Evolutionary conservation across 306 rosid genomes (phyloP).

Genomic region (Medicago lupulina): DNA sequence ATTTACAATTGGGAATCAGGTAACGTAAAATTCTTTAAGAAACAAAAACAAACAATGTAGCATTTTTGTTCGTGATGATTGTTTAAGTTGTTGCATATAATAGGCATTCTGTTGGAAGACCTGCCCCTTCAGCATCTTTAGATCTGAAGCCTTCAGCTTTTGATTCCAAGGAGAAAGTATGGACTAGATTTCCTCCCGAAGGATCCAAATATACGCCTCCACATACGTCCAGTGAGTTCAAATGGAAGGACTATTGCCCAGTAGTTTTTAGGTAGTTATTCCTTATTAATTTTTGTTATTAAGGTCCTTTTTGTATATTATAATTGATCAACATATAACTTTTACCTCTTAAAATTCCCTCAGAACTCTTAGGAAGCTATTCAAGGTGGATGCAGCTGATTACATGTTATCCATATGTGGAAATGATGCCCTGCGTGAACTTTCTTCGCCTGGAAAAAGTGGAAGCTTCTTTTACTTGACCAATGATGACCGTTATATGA

Average conservation of each 20-base stretch:
- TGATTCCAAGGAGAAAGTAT: slow-evolving; percentile 84
- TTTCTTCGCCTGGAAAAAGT: slow-evolving; percentile 87
- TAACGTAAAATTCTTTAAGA: not conserved
- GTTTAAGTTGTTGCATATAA: not conserved
- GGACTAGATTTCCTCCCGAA: slow-evolving; percentile 94
- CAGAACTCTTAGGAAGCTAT: slow-evolving; percentile 81
- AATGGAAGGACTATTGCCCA: slow-evolving; percentile 95
- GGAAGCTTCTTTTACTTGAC: slow-evolving; percentile 93
- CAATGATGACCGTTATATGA: slow-evolving; percentile 95
- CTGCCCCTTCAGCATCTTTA: slow-evolving; percentile 79
- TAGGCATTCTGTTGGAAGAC: slow-evolving; percentile 93
- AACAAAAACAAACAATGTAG: no score
- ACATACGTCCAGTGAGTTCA: slow-evolving; percentile 80
- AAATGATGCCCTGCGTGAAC: slow-evolving; percentile 82
- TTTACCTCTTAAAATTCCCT: not conserved
- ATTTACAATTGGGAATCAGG: slow-evolving; percentile 94
- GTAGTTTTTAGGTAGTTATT: slow-evolving; percentile 77
- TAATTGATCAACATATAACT: not conserved
- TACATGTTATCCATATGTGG: slow-evolving; percentile 88
- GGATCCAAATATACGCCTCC: slow-evolving; percentile 94
- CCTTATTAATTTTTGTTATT: not conserved
- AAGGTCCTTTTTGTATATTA: not conserved
- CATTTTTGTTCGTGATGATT: no score
- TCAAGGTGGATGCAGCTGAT: slow-evolving; percentile 87
- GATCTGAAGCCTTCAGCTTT: slow-evolving; percentile 92